Evolutionary conservation across 2,329 filamentous ascomycete genomes (phyloP).

Genomic region (Monilinia vaccinii-corymbosi): DNA sequence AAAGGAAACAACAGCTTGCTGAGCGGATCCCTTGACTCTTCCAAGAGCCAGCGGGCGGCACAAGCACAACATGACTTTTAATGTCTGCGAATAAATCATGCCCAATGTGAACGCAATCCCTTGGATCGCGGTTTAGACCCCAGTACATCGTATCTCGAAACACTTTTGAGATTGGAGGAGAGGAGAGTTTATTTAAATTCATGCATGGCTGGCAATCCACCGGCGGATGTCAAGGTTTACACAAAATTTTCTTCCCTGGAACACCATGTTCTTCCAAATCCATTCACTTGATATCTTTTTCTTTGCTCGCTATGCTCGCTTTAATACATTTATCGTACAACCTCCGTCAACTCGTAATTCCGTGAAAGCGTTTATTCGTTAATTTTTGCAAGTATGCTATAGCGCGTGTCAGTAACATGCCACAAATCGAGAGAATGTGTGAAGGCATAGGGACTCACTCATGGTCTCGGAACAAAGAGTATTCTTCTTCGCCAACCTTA

Average conservation of each 20-base stretch:
- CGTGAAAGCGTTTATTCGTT: constrained; percentile 63
- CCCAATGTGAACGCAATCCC: neutral
- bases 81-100: neutral
- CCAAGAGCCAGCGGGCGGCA: too few species aligned
- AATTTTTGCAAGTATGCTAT: constrained; percentile 95
- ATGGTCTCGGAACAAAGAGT: constrained; percentile 89
- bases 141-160: neutral
- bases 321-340: constrained; percentile 25
- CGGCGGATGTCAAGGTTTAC: constrained; percentile 12
- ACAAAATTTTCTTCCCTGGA: constrained; percentile 5
- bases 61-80: neutral
- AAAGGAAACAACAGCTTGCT: neutral
- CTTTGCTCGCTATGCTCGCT: constrained; percentile 19
- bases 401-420: constrained; percentile 1
- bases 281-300: constrained; percentile 4
- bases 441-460: constrained; percentile 59
- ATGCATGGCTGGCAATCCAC: constrained; percentile 10
- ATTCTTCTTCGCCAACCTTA: constrained; percentile 97
- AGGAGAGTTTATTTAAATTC: constrained; percentile 20
- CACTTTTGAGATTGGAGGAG: constrained; percentile 11
- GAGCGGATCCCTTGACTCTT: too few species aligned
- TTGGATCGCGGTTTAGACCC: neutral
- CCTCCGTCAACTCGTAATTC: constrained; percentile 2
- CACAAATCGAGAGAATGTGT: neutral
- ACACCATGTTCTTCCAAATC: neutral